Base-by-base conservation (phyloP, 2,329 filamentous ascomycete species). In the Phyllosticta paracitricarpa region DNA sequence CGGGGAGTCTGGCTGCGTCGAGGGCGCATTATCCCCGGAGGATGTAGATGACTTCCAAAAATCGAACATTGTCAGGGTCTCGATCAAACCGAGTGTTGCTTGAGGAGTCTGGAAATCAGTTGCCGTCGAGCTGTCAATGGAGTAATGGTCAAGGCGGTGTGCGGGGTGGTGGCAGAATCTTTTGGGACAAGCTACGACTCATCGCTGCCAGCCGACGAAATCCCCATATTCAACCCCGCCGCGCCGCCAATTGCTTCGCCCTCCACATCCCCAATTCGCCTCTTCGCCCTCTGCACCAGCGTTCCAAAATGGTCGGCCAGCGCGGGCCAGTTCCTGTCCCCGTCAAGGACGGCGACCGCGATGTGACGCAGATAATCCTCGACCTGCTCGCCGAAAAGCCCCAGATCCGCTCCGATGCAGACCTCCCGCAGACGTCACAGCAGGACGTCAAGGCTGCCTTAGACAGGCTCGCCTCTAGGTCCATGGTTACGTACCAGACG, bases 401-500 rank as follows among this genome's bases (percentile, higher is more conserved):
- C 9, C 81, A 85, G 65, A 75, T 80, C 22, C 78, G 81, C 17
- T 81, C 89, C 64, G 68, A 72, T 69, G 63, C 73, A 75, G 70
- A 73, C 73, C 70, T 88, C 67, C 71, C 76, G 48, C 67, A 77
- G 14, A 73, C 79, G 63, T 63, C 68, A 24, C 70, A 79, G 66
- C 71, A 71, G 48, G 76, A 79, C 63, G 78, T 97, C 71, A 97
- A 97, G 79, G 88, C 89, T 65, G 89, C 91, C 30, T 82, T 97
- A 65, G 94, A 97, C 77, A 85, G 91, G 67, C 83, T 99, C 59
- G 82, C 81, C 30, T 94, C 90, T 63, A 84, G 93, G 68, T 87
- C 86, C 57, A 97, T 97, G 91, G 81, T 97, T 65, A 80, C 82
- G 66, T 97, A 96, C 76, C 85, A 95, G 68, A 88, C 89, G 55